Base-by-base conservation (phyloP, 1,284 basidiomycete genomes). In the Marasmius sp. region DNA sequence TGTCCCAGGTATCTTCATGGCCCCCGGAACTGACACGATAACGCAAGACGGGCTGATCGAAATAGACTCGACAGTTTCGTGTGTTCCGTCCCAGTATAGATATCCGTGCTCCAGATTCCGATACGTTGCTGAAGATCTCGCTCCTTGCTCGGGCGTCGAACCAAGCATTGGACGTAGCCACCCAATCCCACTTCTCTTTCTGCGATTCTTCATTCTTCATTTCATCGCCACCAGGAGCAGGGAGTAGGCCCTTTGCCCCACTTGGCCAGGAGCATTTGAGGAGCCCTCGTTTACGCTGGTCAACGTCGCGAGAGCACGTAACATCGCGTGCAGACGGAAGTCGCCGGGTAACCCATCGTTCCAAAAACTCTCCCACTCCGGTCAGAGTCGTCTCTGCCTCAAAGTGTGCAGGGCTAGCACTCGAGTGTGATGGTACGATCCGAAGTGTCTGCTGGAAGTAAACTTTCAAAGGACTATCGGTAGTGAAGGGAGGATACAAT, bases 401-500 rank as follows among this genome's bases (percentile, higher is more conserved):
- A 14, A 64, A 61, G 34, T 66, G 62, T 37, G 60, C 34, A 16
- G 56, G 12, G 18, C 64, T 22, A 1, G 54, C 59, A 18, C 66
- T 57, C n/a, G 10, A 56, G 11, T 0, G 34, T 49, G 27, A 50
- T 49, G 14, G 38, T 50, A 47, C 3, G 12, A 58, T 27, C n/a
- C 58, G 33, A 18, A 90, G 77, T 0, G 69, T 76, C 68, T 92
- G 89, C 56, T 81, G 78, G 77, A 91, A 92, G 72, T 79, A 89
- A 0, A 91, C 73, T 65, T 91, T 92, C 66, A 92, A 74, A 0
- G 89, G 89, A 3, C 79, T 72, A 27, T 81, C 72, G 36, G 77
- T 72, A 12, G 82, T 82, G 75, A 92, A 92, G 0, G 91, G 91
- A 74, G 86, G 52, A 37, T 54, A 54, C 1, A 54, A n/a, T 12